Evolutionary conservation across 306 rosid genomes (phyloP).

Genomic region (Malus sylvestris): DNA sequence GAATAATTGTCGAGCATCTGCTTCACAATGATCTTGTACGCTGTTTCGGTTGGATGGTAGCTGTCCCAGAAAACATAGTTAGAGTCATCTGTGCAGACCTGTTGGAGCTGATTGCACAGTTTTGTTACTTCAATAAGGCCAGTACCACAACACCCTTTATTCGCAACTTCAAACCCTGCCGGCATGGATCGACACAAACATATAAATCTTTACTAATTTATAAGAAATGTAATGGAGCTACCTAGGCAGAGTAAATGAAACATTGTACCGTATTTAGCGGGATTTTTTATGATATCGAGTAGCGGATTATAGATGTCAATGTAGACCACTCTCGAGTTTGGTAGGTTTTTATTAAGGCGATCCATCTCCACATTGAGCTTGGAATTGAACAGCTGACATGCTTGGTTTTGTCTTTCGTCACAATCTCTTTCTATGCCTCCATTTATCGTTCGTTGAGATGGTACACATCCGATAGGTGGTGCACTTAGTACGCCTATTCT

Average conservation of each 20-base stretch:
- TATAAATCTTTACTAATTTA: background rate
- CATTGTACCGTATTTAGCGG: slow-evolving; percentile 33
- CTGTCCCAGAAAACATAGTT: slow-evolving; percentile 65
- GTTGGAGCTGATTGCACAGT: slow-evolving; percentile 29
- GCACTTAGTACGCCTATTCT: slow-evolving; percentile 40
- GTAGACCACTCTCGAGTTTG: slow-evolving; percentile 29
- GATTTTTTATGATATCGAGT: slow-evolving; percentile 41
- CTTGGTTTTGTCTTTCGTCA: slow-evolving; percentile 22
- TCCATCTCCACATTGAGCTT: slow-evolving; percentile 23
- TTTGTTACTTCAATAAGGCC: slow-evolving; percentile 47
- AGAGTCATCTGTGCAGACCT: slow-evolving; percentile 29
- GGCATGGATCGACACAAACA: background rate
- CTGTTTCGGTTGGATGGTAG: slow-evolving; percentile 52
- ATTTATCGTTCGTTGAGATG: slow-evolving; percentile 35
- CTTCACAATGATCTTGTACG: slow-evolving; percentile 29
- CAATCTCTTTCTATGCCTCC: slow-evolving; percentile 47
- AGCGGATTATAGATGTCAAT: slow-evolving; percentile 39
- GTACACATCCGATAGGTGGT: slow-evolving; percentile 61
- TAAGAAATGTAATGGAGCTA: background rate
- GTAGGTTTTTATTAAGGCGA: slow-evolving; percentile 13
- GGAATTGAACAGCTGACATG: slow-evolving; percentile 46
- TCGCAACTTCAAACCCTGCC: slow-evolving; percentile 42
- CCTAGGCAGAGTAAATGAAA: background rate
- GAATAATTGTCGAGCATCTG: slow-evolving; percentile 27
- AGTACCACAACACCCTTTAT: slow-evolving; percentile 59